phyloP scores from a whole-genome alignment of 768 basidiomycete species.

The Boletus eberwhitei region DNA sequence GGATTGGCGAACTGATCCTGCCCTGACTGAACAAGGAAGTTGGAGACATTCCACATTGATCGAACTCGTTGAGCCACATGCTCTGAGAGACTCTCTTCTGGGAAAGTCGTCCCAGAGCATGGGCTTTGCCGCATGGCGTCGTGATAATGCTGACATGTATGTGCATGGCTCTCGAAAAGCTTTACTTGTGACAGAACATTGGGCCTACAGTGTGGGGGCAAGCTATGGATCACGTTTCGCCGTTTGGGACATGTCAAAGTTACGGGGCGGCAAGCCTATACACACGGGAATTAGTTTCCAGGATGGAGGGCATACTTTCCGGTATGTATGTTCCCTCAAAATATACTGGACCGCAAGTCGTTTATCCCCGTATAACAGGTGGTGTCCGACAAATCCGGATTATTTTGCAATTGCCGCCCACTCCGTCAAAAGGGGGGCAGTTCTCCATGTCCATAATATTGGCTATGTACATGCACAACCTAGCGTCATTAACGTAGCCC shows the following conservation, averaged over 20 bases:
- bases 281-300: slow-evolving; percentile 60
- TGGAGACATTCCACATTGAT: slow-evolving; percentile 64
- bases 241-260: slow-evolving; percentile 71
- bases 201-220: slow-evolving; percentile 59
- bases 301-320: slow-evolving; percentile 65
- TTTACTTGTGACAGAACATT: neutral
- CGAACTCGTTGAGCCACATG: slow-evolving; percentile 70
- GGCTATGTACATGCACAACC: slow-evolving; percentile 64
- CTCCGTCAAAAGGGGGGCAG: slow-evolving; percentile 57
- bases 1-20: slow-evolving; percentile 80
- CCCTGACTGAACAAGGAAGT: slow-evolving; percentile 44
- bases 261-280: slow-evolving; percentile 71
- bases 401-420: slow-evolving; percentile 75
- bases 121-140: slow-evolving; percentile 68
- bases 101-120: slow-evolving; percentile 46
- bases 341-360: neutral
- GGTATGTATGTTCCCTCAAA: slow-evolving; percentile 45
- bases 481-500: slow-evolving; percentile 52
- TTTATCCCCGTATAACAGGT: slow-evolving; percentile 41
- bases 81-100: slow-evolving; percentile 50
- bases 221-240: slow-evolving; percentile 69
- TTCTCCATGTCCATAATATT: slow-evolving; percentile 67
- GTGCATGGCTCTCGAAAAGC: slow-evolving; percentile 23
- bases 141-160: slow-evolving; percentile 69
- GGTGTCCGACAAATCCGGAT: slow-evolving; percentile 74